Percentiles rank a stretch among this genome's conserved stretches.
These are phyloP conservation scores for Pythium dissotocum DNA, from an alignment of 352 stramenopile species.

Conservation along the genomic window DNA sequence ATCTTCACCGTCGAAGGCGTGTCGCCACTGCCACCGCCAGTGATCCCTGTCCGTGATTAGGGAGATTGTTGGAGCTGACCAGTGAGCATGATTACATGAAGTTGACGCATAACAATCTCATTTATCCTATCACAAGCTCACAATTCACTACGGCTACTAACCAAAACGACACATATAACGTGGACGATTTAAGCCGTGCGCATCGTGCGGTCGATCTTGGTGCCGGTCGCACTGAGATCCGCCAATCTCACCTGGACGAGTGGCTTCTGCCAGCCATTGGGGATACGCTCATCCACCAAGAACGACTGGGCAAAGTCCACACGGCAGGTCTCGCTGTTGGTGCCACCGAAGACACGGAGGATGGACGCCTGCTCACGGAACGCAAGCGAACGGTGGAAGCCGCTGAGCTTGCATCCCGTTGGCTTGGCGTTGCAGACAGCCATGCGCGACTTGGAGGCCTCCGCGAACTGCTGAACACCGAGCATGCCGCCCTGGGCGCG, in stretches of 20 bases:
- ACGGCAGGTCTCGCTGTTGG: slow-evolving; percentile 13
- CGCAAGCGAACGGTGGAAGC: slow-evolving; percentile 12
- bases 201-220: not conserved
- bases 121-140: no score
- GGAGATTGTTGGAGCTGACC: not conserved
- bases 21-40: slow-evolving; percentile 4
- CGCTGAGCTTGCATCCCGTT: slow-evolving; percentile 11
- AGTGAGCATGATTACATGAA: no score
- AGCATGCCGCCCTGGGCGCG: slow-evolving; percentile 15
- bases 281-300: slow-evolving; percentile 17
- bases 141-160: no score
- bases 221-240: not conserved
- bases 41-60: not conserved
- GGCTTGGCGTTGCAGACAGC: slow-evolving; percentile 13
- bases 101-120: no score
- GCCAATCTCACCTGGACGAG: not conserved
- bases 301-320: slow-evolving; percentile 21
- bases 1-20: slow-evolving; percentile 16
- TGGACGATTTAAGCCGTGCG: not conserved
- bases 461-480: slow-evolving; percentile 12
- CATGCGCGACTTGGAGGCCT: slow-evolving; percentile 1
- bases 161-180: not conserved
- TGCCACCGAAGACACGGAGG: slow-evolving; percentile 15
- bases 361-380: slow-evolving; percentile 21
- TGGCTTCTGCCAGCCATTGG: not conserved